Percentiles rank a stretch among this genome's conserved stretches.
Conservation (phyloP, 371 early-diverging fungal genomes). For the Dinochytrium kinnereticum region DNA sequence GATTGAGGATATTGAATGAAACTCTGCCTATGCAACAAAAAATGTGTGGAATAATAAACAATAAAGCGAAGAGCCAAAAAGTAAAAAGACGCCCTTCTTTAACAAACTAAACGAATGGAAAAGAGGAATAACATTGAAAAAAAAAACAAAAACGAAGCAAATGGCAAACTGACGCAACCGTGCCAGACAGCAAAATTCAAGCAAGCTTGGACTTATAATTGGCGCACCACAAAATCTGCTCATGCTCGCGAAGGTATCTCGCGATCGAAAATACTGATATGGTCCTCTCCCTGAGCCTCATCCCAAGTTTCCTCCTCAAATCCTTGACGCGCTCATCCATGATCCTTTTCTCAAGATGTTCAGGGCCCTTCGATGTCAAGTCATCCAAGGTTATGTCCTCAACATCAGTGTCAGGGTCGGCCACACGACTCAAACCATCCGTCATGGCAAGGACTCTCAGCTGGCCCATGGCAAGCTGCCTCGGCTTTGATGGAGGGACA, state of each 20-base stretch:
- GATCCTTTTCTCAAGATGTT: conserved; percentile 28
- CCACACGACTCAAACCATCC: conserved; percentile 35
- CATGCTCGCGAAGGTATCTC: conserved; percentile 47
- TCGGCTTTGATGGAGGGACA: conserved; percentile 44
- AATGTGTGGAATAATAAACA: too few species aligned
- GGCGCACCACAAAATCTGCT: conserved; percentile 45
- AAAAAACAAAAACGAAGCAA: background rate
- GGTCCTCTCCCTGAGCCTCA: conserved; percentile 36
- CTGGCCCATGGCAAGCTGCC: conserved; percentile 46
- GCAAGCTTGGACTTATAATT: background rate
- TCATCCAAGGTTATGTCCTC: conserved; percentile 26
- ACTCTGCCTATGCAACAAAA: too few species aligned
- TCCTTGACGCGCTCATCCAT: conserved; percentile 31
- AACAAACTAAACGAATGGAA: too few species aligned
- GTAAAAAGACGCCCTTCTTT: too few species aligned
- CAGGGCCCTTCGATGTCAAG: conserved; percentile 28
- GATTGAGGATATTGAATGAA: too few species aligned
- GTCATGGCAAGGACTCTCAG: conserved; percentile 44
- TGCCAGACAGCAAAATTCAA: background rate
- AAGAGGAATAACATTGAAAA: background rate
- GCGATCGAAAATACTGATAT: conserved; percentile 41
- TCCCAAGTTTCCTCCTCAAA: conserved; percentile 35
- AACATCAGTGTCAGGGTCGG: conserved; percentile 19
- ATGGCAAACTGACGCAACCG: background rate
- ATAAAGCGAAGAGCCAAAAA: too few species aligned